Conservation (phyloP, 139 green algal genomes). For the Microglena sp. region DNA sequence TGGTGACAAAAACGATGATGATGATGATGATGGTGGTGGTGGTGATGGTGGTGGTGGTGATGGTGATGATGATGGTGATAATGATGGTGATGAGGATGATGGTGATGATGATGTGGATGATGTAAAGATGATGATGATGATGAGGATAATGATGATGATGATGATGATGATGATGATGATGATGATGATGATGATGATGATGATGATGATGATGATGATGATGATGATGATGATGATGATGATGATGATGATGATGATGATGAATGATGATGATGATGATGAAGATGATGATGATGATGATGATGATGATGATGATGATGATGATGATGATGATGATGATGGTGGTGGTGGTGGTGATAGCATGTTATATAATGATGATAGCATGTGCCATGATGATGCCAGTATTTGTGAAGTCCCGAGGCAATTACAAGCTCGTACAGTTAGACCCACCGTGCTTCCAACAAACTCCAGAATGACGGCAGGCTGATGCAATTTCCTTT, state of each 20-base stretch:
- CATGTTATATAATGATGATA: neutral
- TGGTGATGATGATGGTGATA: neutral
- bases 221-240: constrained; percentile 4
- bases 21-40: neutral
- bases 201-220: constrained; percentile 4
- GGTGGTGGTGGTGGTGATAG: neutral
- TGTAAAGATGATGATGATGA: constrained; percentile 1
- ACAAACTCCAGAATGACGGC: too few relatives aligned
- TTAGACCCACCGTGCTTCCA: constrained; percentile 10
- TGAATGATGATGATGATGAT: constrained; percentile 1
- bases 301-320: neutral
- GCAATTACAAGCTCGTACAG: too few relatives aligned
- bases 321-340: neutral
- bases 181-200: constrained; percentile 4
- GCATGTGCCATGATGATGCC: too few relatives aligned
- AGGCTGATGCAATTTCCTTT: too few relatives aligned
- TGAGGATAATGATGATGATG: constrained; percentile 1
- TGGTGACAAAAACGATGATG: neutral
- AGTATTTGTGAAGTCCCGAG: too few relatives aligned
- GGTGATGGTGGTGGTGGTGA: neutral
- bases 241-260: constrained; percentile 4
- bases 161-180: constrained; percentile 4
- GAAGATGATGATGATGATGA: neutral
- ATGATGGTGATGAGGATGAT: constrained; percentile 1
- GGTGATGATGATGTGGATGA: neutral